A percentile compares a stretch with the other conserved stretches of the same genome.
Evolutionary conservation across 345 rosid genomes (phyloP).

Genomic region (Citrus glauca): DNA sequence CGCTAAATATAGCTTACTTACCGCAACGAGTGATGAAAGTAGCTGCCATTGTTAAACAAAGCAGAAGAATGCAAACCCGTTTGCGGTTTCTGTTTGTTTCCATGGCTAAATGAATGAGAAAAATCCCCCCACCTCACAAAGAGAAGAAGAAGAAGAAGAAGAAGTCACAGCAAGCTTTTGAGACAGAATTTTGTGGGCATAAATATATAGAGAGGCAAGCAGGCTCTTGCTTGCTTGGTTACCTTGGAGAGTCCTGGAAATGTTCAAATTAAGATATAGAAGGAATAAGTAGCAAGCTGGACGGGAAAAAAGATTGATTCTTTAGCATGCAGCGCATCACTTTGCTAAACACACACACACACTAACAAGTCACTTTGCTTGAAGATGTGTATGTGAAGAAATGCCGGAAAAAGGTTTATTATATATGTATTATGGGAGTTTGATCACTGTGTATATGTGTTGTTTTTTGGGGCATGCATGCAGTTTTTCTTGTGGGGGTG

Average conservation of each 20-base stretch:
- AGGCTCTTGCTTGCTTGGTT: not conserved
- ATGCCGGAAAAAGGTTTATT: conserved; percentile 15
- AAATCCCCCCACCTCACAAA: conserved; percentile 3
- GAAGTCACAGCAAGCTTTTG: not conserved
- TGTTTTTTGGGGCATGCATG: not conserved
- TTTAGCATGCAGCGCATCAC: conserved; percentile 27
- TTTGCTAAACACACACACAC: conserved; percentile 18
- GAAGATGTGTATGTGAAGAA: conserved; percentile 33
- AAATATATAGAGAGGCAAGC: conserved; percentile 1
- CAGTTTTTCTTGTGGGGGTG: not conserved
- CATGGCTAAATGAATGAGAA: conserved; percentile 22
- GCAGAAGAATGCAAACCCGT: conserved; percentile 27
- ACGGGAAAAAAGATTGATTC: conserved; percentile 47
- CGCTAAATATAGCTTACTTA: conserved; percentile 14
- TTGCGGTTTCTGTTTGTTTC: conserved; percentile 20
- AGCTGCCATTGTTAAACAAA: conserved; percentile 35
- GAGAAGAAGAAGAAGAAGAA: not conserved
- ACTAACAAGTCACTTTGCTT: conserved; percentile 29
- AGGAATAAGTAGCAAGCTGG: conserved; percentile 14
- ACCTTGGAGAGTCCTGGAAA: not conserved
- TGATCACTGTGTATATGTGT: not conserved
- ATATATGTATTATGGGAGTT: not conserved
- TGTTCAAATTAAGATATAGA: conserved; percentile 17
- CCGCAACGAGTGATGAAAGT: conserved; percentile 37
- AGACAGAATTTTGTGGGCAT: conserved; percentile 1